A percentile compares a stretch with the other conserved stretches of the same genome.
These are phyloP conservation scores for Limonomyces culmigenus DNA, from an alignment of 1,284 basidiomycete genomes.

Conservation along the genomic window DNA sequence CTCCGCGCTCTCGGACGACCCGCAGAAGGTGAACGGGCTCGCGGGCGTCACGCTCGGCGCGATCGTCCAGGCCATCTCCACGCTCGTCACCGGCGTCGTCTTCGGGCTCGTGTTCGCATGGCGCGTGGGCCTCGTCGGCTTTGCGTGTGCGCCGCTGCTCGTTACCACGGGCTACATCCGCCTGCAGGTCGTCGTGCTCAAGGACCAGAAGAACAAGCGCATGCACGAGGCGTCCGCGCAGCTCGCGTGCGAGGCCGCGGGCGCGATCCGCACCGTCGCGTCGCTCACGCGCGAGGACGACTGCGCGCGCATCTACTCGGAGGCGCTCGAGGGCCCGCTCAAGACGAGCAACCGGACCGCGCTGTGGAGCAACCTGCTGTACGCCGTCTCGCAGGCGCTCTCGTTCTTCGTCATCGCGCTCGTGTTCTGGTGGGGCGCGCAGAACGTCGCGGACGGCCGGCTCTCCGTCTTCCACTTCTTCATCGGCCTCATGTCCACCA, in stretches of 20 bases:
- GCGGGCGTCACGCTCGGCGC: constrained; percentile 80
- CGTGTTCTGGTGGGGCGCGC: constrained; percentile 74
- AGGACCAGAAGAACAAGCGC: constrained; percentile 78
- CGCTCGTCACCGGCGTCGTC: constrained; percentile 59
- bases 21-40: constrained; percentile 84
- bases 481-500: constrained; percentile 63
- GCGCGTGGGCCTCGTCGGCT: constrained; percentile 63
- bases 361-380: constrained; percentile 62
- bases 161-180: constrained; percentile 81
- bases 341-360: constrained; percentile 46
- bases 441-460: constrained; percentile 43
- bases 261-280: constrained; percentile 88
- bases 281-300: constrained; percentile 77
- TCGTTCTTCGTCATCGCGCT: constrained; percentile 77
- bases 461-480: constrained; percentile 64
- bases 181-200: constrained; percentile 67
- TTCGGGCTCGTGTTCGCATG: constrained; percentile 71
- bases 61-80: constrained; percentile 69
- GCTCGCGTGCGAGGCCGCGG: constrained; percentile 85
- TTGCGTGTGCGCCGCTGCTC: constrained; percentile 73
- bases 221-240: constrained; percentile 77
- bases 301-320: constrained; percentile 55
- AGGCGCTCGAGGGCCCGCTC: constrained; percentile 60
- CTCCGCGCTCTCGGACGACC: constrained; percentile 70
- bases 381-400: constrained; percentile 65